phyloP scores from a whole-genome alignment of 2,329 filamentous ascomycete species.

The Balansia obtecta region DNA sequence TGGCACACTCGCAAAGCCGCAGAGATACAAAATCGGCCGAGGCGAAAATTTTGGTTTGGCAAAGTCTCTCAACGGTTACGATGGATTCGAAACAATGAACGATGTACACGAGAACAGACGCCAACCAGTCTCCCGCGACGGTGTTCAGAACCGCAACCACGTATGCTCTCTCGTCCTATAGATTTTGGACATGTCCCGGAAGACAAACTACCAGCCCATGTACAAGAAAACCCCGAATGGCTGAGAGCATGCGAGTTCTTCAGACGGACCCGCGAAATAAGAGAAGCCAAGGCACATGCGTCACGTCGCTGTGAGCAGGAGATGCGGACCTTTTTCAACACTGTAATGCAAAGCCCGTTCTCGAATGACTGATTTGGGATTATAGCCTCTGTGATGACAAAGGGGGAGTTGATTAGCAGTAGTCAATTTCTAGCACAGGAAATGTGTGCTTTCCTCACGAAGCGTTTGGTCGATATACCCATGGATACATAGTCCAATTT shows the following conservation, averaged over 20 bases:
- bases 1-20: constrained; percentile 35
- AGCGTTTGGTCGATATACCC: constrained; percentile 3
- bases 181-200: constrained; percentile 27
- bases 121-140: background rate
- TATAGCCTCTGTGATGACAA: background rate
- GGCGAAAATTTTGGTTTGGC: constrained; percentile 39
- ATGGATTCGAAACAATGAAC: constrained; percentile 16
- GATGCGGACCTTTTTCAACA: constrained; percentile 12
- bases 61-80: constrained; percentile 27
- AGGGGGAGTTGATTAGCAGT: background rate
- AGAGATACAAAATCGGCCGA: constrained; percentile 36
- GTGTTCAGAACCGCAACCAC: constrained; percentile 17
- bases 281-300: constrained; percentile 4
- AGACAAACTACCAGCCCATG: constrained; percentile 30
- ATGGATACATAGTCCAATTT: background rate
- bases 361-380: background rate
- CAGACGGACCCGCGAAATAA: constrained; percentile 14
- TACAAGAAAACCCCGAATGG: constrained; percentile 33
- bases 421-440: background rate
- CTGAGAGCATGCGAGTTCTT: constrained; percentile 26
- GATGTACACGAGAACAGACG: constrained; percentile 8
- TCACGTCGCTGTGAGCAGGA: constrained; percentile 12
- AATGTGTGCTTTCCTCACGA: background rate
- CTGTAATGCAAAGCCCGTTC: background rate
- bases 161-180: constrained; percentile 14